Base-by-base conservation (phyloP, 108 stramenopile genomes). In the Nannochloropsis salina region DNA sequence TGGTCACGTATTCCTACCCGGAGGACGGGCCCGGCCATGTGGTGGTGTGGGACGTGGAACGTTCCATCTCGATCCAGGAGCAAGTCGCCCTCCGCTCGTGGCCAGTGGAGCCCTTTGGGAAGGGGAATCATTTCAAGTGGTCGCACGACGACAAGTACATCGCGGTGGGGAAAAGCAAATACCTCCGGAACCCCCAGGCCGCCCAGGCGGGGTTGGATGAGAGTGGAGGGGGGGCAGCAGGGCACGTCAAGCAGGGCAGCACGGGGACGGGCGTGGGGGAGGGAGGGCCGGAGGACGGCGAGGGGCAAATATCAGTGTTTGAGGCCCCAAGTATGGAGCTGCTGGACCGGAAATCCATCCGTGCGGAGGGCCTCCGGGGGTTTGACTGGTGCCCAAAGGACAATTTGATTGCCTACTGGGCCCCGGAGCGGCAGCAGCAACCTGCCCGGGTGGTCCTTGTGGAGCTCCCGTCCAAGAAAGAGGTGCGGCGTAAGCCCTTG, bases 351-450 rank as follows among this genome's bases (percentile, higher is more conserved):
- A 95, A 95, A 31, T 96, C 96, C 2, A 91, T 97, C 18, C 90
- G 92, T 20, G 93, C 95, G 41, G 96, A 96, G 80, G 97, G 96
- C 31, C 94, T 97, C 81, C 89, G 90, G 83, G 98, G 97, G 85
- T 98, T 97, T 87, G 95, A 96, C 85, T 98, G 96, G 94, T 94
- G 93, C 51, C 98, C 98, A 40, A 94, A 93, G 87, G 92, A 91
- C 80, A 97, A 96, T 89, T 86, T 94, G 83, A 88, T 98, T 81
- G 95, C 96, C 12, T 97, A 96, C 91, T 98, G 98, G 98, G 93
- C 96, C 22, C 97, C 97, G 41, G 98, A 97, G 92, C 91, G 92
- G 86, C 91, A 91, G 81, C 97, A 98, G 91, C 87, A 93, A 45
- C 97, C 98, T 3, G 98, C 97, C 42, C 93, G 95, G 81, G 96